Base-by-base conservation (phyloP, 192 early-diverging fungal genomes). In the Umbelopsis ramanniana region DNA sequence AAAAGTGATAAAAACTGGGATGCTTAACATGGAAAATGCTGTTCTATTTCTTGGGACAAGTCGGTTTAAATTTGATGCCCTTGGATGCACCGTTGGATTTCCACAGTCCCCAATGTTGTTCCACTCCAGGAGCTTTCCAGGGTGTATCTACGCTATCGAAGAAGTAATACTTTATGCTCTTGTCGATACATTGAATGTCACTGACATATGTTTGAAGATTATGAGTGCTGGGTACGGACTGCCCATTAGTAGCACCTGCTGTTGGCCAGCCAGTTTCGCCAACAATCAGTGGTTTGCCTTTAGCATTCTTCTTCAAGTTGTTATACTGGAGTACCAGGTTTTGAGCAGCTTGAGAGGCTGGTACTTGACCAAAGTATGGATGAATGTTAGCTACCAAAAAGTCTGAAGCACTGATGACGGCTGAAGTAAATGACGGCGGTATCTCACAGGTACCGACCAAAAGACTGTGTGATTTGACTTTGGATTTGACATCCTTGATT, bases 191-290 rank as follows among this genome's bases (percentile, higher is more conserved):
- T 35, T 74, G 76, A 47, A 89, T 82, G 45, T 82, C 79, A 46
- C 48, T 67, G 66, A 86, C 71, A 69, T 83, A 89, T 17, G 24
- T 68, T 24, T 71, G 70, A 66, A 85, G 74, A 70, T 85, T 79
- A 74, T 80, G 75, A 22, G 72, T 57, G 23, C 83, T 74, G 4
- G 86, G 80, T 2, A 84, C 79, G 23, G 85, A 78, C 14, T 69
- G 53, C 0, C 79, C 83, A 29, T 55, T 78, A 70, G 77, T 79
- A 69, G 74, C 78, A 17, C 88, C 88, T 2, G 66, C 78, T 60
- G 78, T 79, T 53, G 88, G 88, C 88, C 88, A 89, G 72, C 88
- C 88, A 67, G 86, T 87, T 80, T 89, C 88, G 60, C 82, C 81
- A 46, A 87, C 74, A 40, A 85, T 79, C 1, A 89, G 79, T 46